These are phyloP conservation scores for Petrea volubilis DNA, from an alignment of 257 asterid species.

Conservation along the genomic window DNA sequence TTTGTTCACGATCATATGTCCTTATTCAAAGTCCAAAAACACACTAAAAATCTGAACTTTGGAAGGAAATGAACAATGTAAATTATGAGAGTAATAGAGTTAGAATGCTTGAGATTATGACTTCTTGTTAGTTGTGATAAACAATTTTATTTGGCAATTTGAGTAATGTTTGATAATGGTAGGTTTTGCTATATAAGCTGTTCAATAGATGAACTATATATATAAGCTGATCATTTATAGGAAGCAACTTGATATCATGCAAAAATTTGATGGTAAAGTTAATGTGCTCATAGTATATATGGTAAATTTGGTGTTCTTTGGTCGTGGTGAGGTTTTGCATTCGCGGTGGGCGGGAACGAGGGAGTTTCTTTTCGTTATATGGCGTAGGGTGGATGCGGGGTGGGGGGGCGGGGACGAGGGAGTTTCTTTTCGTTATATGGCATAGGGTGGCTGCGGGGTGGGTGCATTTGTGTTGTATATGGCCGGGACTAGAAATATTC, in stretches of 20 bases:
- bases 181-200: background rate
- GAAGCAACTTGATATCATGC: conserved; percentile 2
- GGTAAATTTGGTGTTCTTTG: no score
- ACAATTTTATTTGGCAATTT: background rate
- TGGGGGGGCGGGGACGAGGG: no score
- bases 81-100: background rate
- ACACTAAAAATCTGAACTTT: background rate
- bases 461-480: no score
- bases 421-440: no score
- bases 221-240: background rate
- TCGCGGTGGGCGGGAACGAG: no score
- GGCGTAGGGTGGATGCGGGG: no score
- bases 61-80: background rate
- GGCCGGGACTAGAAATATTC: no score
- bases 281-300: no score
- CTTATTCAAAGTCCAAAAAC: background rate
- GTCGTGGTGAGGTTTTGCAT: no score
- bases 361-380: no score
- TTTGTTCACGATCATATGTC: background rate
- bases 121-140: background rate
- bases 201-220: background rate
- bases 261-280: no score
- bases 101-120: background rate
- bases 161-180: background rate
- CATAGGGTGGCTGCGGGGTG: no score